Evolutionary conservation across 1,284 basidiomycete species (phyloP), one percentile per base, ranked within the genome.

Genomic region (Sporisorium iseilematis-ciliati): DNA sequence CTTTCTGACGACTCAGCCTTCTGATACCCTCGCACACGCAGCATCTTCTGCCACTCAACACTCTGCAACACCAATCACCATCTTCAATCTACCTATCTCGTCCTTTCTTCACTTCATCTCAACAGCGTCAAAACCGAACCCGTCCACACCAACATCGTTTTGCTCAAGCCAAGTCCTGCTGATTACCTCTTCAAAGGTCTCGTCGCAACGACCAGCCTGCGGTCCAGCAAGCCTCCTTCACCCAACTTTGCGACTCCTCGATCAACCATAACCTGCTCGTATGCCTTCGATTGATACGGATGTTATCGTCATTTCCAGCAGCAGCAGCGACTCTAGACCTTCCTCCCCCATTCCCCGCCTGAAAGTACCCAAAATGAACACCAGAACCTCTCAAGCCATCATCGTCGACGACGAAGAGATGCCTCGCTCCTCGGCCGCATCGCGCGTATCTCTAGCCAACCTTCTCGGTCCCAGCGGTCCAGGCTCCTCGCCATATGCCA

Each of bases 371-470:
- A 65, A 60, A 29, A 74, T 74, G 71, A 74, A 51, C 35, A 48
- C 53, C 25, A 58, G 55, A 55, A 40, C 54, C 7, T 38, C 57
- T 3, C 58, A 65, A 11, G n/a, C 42, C 25, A 42, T 54, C n/a
- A 41, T 40, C 14, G 54, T 35, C 29, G 67, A 68, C 3, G 68
- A 65, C 35, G 61, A 67, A 43, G 74, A 76, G 51, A 64, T 66
- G 61, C 61, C 64, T 33, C 64, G 61, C 5, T 64, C 65, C 20
- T 57, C 65, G 8, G 74, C 74, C 42, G 74, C 65, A 12, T 76
- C 74, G 31, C 61, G 69, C 7, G 69, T 76, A 26, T 72, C 65
- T 2, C 57, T 76, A 6, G 74, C 74, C 46, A 76, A 76, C 21
- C 65, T 76, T 18, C 40, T 76, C 23, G 74, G 74, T 3, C 74